Evolutionary conservation across 2,329 filamentous ascomycete species (phyloP).

Genomic region (Colletotrichum sp.): DNA sequence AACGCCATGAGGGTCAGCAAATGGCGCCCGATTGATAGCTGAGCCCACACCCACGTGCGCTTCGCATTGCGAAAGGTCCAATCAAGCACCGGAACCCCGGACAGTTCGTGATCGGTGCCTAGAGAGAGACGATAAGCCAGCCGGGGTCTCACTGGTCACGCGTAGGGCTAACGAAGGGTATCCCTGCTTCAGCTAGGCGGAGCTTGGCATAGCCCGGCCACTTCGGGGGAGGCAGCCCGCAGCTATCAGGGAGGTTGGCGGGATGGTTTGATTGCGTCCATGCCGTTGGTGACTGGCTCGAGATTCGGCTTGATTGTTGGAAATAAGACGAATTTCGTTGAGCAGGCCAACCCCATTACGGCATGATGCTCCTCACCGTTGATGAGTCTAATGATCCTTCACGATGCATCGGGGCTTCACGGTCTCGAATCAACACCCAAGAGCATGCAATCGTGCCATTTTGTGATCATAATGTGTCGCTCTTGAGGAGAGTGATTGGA

Average conservation of each 20-base stretch:
- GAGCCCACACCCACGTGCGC: not conserved
- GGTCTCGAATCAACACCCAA: not conserved
- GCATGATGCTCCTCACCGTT: not conserved
- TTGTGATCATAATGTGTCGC: not conserved
- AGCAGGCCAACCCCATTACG: not conserved
- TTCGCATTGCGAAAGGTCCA: not conserved
- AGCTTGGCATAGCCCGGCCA: not conserved
- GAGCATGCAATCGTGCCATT: not conserved
- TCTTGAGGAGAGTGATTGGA: not conserved
- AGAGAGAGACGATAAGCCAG: not conserved
- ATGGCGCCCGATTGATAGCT: not conserved
- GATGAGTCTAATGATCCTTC: not conserved
- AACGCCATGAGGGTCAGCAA: not conserved
- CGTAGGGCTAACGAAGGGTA: not conserved
- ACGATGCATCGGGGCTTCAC: not conserved
- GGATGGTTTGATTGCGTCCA: not conserved
- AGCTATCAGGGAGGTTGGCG: not conserved
- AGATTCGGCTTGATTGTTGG: not conserved
- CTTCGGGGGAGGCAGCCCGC: not conserved
- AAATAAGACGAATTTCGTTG: not conserved
- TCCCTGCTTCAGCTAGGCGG: not conserved
- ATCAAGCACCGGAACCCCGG: not conserved
- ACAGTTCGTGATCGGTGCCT: not conserved
- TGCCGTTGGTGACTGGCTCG: not conserved
- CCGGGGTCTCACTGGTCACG: not conserved